These are phyloP conservation scores for Plantago coronopus DNA, from an alignment of 305 asterid species.

Conservation along the genomic window DNA sequence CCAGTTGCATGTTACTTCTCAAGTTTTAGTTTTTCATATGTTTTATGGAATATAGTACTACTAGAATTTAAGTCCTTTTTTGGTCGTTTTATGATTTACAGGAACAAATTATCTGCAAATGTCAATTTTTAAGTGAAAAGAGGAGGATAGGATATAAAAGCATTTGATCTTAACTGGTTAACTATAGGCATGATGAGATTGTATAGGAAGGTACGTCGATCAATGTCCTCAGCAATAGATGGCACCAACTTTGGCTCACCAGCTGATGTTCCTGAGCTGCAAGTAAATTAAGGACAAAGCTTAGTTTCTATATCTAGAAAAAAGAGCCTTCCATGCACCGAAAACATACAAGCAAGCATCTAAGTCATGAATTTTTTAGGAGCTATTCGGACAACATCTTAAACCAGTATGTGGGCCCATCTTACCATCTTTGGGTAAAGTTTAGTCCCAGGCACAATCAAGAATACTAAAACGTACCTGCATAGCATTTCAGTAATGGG, in stretches of 20 bases:
- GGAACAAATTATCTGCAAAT: not conserved
- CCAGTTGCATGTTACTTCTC: not conserved
- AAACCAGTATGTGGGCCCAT: not conserved
- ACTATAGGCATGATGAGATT: slow-evolving; percentile 74
- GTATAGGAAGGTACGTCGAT: slow-evolving; percentile 62
- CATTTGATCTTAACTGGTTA: slow-evolving; percentile 43
- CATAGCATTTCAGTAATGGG: slow-evolving; percentile 67
- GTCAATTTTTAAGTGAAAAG: not conserved
- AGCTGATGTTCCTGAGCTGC: slow-evolving; percentile 80
- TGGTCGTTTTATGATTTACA: not conserved
- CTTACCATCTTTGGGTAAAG: slow-evolving; percentile 2
- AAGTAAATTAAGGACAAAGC: slow-evolving; percentile 5
- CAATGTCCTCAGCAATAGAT: slow-evolving; percentile 64
- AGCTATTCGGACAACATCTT: not conserved
- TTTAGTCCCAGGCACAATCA: not conserved
- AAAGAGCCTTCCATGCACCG: not conserved
- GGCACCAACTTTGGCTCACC: slow-evolving; percentile 80
- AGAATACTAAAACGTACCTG: slow-evolving; percentile 34
- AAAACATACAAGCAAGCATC: not conserved
- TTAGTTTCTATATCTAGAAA: not conserved
- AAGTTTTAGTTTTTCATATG: not conserved
- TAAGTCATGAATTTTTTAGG: not conserved
- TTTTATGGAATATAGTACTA: not conserved
- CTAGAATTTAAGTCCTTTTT: not conserved
- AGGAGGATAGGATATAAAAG: not conserved